Percentiles rank a stretch among this genome's conserved stretches.
phyloP scores from a whole-genome alignment of 768 basidiomycete species.

The Mycena galopus region DNA sequence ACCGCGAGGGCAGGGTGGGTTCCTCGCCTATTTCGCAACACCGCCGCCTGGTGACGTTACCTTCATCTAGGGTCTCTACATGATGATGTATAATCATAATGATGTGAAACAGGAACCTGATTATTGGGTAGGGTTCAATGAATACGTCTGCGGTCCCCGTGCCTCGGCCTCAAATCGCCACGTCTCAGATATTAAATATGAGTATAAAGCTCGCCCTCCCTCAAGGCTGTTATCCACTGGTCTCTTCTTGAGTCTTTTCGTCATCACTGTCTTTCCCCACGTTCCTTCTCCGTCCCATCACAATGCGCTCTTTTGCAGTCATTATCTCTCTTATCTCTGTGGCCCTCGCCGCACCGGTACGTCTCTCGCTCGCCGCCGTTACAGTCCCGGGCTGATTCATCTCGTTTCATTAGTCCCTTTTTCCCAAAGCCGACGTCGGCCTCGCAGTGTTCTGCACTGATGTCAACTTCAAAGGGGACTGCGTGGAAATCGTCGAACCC shows the following conservation, averaged over 20 bases:
- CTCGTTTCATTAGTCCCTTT: neutral
- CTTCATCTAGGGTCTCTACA: neutral
- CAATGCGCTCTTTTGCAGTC: neutral
- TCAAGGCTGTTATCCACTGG: too few relatives aligned
- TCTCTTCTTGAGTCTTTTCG: neutral
- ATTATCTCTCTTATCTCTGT: neutral
- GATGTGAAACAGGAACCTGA: too few relatives aligned
- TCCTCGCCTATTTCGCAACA: too few relatives aligned
- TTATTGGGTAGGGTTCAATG: neutral
- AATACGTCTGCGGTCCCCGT: too few relatives aligned
- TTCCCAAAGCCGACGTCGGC: neutral
- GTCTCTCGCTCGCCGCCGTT: neutral
- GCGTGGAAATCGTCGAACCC: neutral
- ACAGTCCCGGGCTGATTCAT: neutral
- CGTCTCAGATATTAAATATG: neutral
- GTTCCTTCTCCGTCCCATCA: too few relatives aligned
- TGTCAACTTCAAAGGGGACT: neutral
- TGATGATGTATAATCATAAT: too few relatives aligned
- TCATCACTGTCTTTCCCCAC: neutral
- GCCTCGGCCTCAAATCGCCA: neutral
- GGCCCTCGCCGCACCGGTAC: neutral
- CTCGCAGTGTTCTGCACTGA: slow-evolving; percentile 4
- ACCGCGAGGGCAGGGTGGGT: too few relatives aligned
- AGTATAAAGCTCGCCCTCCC: neutral
- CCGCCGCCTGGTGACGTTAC: too few relatives aligned